Evolutionary conservation across 306 rosid species (phyloP), one percentile per base, ranked within the genome.

Genomic region (Prunus armeniaca): DNA sequence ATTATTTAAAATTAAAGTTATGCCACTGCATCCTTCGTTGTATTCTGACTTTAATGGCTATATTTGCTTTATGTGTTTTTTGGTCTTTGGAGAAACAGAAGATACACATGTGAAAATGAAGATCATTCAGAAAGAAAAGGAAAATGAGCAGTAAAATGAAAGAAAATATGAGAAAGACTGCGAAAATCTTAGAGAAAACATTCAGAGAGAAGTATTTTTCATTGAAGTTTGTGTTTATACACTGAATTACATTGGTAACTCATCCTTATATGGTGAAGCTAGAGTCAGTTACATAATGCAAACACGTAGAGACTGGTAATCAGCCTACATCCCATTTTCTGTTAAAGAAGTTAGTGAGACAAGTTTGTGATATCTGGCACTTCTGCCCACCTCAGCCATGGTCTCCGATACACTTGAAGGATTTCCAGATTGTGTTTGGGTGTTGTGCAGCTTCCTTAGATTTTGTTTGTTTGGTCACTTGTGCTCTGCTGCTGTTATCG

Each of bases 1-100:
- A 38, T 76, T 61, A 71, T 75, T 22, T 55, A 30, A 57, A 70
- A 82, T 71, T 61, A 61, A 34, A 22, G 78, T 62, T 9, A 55
- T 76, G 73, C 69, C 70, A 54, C 50, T 78, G 41, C 38, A 43
- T 52, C 55, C 30, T 43, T 20, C 34, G 27, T 56, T 56, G 13
- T 17, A 25, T 74, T 65, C 67, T 2, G 82, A 75, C 78, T 60
- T 82, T 62, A 67, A 7, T 57, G 43, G 49, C 27, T 47, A 54
- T 64, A 47, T 76, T 76, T 20, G 34, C 49, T 78, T 67, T 20
- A 47, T 49, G 17, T 58, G 13, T 47, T 14, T 9, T 13, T 13
- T 60, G 49, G 14, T n/a, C 15, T 32, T 47, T 32, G 9, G 51
- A 47, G 30, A 32, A 43, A 1, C 45, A 19, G 43, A 20, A 22